These are phyloP conservation scores for Penicillium sp. DNA, from an alignment of 2,329 filamentous ascomycete species.

Conservation along the genomic window DNA sequence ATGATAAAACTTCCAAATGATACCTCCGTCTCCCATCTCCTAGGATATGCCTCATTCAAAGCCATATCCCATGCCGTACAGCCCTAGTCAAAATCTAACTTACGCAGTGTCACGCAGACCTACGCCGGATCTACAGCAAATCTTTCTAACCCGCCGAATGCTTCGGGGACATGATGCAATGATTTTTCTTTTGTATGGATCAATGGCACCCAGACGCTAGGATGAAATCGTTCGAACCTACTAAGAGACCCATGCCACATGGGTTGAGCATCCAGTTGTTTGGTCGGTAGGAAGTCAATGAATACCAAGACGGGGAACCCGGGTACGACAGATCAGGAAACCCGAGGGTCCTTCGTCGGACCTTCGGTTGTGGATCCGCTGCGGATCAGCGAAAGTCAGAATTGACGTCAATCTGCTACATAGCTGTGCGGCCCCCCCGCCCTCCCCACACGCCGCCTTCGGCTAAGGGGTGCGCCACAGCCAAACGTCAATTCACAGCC, in stretches of 20 bases:
- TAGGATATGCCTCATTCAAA: too few relatives aligned
- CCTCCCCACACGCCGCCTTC: too few relatives aligned
- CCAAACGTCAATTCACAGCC: too few relatives aligned
- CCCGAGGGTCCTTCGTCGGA: too few relatives aligned
- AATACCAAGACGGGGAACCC: background rate
- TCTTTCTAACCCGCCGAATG: background rate
- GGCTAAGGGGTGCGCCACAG: too few relatives aligned
- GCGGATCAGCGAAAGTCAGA: background rate
- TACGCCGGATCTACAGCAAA: background rate
- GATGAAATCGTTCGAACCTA: too few relatives aligned
- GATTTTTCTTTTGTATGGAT: too few relatives aligned
- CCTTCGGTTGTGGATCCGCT: background rate
- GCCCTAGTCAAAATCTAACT: background rate
- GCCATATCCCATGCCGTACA: background rate
- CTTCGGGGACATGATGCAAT: background rate
- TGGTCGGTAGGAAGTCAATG: background rate
- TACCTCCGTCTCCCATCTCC: background rate
- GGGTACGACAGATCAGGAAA: slow-evolving; percentile 1
- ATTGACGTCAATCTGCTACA: slow-evolving; percentile 1
- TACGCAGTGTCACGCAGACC: background rate
- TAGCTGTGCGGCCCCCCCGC: too few relatives aligned
- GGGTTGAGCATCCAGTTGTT: background rate
- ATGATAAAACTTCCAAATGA: background rate
- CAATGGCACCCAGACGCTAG: too few relatives aligned
- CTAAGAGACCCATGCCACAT: background rate